These are phyloP conservation scores for Aspergillus baeticus DNA, from an alignment of 495 filamentous ascomycete species.

Conservation along the genomic window DNA sequence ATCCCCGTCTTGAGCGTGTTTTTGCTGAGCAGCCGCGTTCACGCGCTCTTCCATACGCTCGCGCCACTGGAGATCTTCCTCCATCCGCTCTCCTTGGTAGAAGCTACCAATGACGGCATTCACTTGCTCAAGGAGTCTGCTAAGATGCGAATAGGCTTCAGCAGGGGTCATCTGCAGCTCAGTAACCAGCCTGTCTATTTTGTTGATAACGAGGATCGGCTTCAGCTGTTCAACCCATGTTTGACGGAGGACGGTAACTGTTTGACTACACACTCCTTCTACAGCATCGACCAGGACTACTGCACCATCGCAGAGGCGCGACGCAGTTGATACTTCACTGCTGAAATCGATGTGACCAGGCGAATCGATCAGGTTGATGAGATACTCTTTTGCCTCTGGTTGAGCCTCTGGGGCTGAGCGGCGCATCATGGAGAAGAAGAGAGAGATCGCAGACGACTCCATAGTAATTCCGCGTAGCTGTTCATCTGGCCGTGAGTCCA, in stretches of 20 bases:
- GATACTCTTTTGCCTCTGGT: conserved; percentile 77
- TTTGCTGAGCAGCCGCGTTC: conserved; percentile 50
- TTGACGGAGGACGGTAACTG: conserved; percentile 92
- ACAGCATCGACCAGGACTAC: conserved; percentile 97
- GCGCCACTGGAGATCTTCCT: conserved; percentile 95
- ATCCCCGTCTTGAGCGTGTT: conserved; percentile 50
- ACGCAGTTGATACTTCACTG: conserved; percentile 95
- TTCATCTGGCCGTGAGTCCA: conserved; percentile 95
- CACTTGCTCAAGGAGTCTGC: conserved; percentile 86
- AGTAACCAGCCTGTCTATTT: conserved; percentile 91
- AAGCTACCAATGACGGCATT: conserved; percentile 98
- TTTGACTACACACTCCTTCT: conserved; percentile 97
- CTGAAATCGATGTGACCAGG: conserved; percentile 99
- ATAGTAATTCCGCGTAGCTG: conserved; percentile 97
- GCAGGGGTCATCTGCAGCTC: conserved; percentile 88
- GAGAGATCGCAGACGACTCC: conserved; percentile 97
- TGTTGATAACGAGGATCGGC: conserved; percentile 94
- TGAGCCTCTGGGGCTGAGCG: conserved; percentile 63
- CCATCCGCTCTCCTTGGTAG: conserved; percentile 98
- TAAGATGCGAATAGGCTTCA: conserved; percentile 90
- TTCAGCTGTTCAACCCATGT: conserved; percentile 96
- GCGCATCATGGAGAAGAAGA: conserved; percentile 90
- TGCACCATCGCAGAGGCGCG: conserved; percentile 90
- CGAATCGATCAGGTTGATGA: conserved; percentile 98
- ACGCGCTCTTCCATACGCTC: conserved; percentile 86